Percentiles rank a stretch among this genome's conserved stretches.
These are phyloP conservation scores for Boletus patriciae DNA, from an alignment of 768 basidiomycete species.

Conservation along the genomic window DNA sequence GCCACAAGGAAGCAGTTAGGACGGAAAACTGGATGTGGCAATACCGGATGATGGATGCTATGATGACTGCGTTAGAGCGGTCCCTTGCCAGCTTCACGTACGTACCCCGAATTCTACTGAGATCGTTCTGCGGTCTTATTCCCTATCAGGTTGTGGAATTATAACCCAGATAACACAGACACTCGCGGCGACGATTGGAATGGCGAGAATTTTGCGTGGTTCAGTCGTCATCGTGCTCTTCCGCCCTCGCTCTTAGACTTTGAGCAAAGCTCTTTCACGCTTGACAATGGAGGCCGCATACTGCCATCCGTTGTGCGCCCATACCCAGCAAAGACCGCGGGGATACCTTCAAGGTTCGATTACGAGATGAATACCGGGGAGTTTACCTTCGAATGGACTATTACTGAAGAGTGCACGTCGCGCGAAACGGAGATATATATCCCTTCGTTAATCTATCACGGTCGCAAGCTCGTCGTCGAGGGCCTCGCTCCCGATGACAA, in stretches of 20 bases:
- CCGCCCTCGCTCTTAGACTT: constrained; percentile 55
- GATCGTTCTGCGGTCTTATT: neutral
- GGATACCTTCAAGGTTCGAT: constrained; percentile 69
- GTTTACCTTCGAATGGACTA: constrained; percentile 65
- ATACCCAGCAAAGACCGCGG: constrained; percentile 88
- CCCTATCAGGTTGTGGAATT: constrained; percentile 79
- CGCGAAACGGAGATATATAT: constrained; percentile 82
- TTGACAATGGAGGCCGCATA: constrained; percentile 83
- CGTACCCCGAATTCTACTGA: constrained; percentile 31
- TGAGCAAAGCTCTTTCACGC: constrained; percentile 60
- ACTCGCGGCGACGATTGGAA: constrained; percentile 85
- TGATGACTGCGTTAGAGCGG: constrained; percentile 80
- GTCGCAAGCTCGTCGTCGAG: constrained; percentile 55
- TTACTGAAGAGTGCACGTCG: constrained; percentile 30
- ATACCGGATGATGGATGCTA: constrained; percentile 89
- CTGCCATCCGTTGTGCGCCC: constrained; percentile 81
- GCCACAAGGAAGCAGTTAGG: constrained; percentile 67
- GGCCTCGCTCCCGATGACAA: constrained; percentile 53
- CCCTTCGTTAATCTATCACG: constrained; percentile 60
- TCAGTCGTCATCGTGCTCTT: constrained; percentile 60
- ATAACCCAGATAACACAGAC: constrained; percentile 87
- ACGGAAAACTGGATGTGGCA: constrained; percentile 82
- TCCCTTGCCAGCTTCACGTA: constrained; percentile 84
- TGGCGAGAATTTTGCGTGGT: constrained; percentile 97
- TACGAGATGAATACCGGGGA: constrained; percentile 77